A percentile compares a stretch with the other conserved stretches of the same genome.
Evolutionary conservation across 345 rosid genomes (phyloP).

Genomic region (Conringia planisiliqua): DNA sequence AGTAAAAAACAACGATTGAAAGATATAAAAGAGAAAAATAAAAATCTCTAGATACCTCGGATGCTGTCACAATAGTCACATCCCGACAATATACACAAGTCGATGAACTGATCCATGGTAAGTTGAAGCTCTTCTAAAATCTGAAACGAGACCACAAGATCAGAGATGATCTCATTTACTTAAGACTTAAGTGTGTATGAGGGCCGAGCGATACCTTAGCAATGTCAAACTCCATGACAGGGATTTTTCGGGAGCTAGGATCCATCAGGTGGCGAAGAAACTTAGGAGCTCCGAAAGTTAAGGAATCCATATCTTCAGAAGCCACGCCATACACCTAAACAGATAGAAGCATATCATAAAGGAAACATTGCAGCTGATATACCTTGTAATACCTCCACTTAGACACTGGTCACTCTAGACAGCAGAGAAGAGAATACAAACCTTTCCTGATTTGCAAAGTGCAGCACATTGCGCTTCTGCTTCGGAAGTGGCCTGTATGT

Average conservation of each 20-base stretch:
- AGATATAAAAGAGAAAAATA: not conserved
- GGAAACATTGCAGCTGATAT: not conserved
- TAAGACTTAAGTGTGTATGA: not conserved
- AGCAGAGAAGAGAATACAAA: conserved; percentile 29
- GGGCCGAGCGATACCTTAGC: conserved; percentile 52
- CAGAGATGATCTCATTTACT: conserved; percentile 1
- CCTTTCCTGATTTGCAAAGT: conserved; percentile 88
- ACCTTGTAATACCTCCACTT: not conserved
- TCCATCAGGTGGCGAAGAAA: conserved; percentile 98
- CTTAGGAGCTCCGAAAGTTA: conserved; percentile 90
- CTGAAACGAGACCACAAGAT: conserved; percentile 39
- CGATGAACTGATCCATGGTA: conserved; percentile 93
- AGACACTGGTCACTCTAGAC: not conserved
- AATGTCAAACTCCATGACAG: conserved; percentile 89
- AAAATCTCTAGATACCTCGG: conserved; percentile 51
- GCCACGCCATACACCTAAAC: conserved; percentile 94
- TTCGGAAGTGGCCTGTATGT: conserved; percentile 80
- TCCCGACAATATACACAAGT: conserved; percentile 93
- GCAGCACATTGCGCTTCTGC: conserved; percentile 96
- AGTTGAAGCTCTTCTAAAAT: conserved; percentile 80
- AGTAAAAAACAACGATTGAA: not conserved
- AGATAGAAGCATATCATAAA: conserved; percentile 1
- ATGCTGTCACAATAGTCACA: conserved; percentile 98
- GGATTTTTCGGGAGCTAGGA: conserved; percentile 88
- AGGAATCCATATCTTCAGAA: conserved; percentile 99